phyloP scores from a whole-genome alignment of 108 stramenopile species.

The Pseudonitzschia pungens region DNA sequence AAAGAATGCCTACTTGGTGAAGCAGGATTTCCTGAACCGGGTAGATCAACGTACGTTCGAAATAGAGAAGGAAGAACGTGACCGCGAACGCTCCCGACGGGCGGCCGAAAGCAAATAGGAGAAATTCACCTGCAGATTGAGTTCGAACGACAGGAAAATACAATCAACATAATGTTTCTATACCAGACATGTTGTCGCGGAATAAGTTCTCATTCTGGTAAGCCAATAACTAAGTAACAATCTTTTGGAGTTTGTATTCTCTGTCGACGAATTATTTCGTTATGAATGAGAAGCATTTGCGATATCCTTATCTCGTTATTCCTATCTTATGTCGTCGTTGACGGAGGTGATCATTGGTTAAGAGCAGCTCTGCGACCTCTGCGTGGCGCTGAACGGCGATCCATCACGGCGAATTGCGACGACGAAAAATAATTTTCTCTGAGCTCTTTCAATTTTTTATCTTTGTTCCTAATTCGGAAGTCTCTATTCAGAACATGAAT shows the following conservation, averaged over 20 bases:
- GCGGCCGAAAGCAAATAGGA: conserved; percentile 12
- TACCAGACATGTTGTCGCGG: not conserved
- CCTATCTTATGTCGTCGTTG: not conserved
- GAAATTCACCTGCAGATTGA: not conserved
- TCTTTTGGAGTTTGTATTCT: too few species aligned
- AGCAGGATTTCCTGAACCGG: conserved; percentile 84
- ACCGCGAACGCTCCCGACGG: conserved; percentile 61
- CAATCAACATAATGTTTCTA: not conserved
- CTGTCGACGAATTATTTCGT: too few species aligned
- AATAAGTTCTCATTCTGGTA: too few species aligned
- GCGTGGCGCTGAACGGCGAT: not conserved
- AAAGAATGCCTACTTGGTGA: conserved; percentile 84
- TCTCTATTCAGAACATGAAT: conserved; percentile 17
- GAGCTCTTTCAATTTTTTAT: conserved; percentile 9
- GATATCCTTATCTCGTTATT: not conserved
- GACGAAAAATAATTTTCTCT: conserved; percentile 19
- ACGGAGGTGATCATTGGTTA: not conserved
- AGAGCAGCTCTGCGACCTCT: not conserved
- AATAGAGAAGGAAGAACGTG: conserved; percentile 73
- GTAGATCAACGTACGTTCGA: conserved; percentile 84
- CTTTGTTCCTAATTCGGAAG: conserved; percentile 11
- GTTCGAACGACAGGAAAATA: not conserved
- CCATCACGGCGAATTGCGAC: not conserved
- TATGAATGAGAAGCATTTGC: not conserved
- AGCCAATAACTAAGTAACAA: too few species aligned